Evolutionary conservation across 2,329 filamentous ascomycete genomes (phyloP).

Genomic region (Cladosporium halotolerans): DNA sequence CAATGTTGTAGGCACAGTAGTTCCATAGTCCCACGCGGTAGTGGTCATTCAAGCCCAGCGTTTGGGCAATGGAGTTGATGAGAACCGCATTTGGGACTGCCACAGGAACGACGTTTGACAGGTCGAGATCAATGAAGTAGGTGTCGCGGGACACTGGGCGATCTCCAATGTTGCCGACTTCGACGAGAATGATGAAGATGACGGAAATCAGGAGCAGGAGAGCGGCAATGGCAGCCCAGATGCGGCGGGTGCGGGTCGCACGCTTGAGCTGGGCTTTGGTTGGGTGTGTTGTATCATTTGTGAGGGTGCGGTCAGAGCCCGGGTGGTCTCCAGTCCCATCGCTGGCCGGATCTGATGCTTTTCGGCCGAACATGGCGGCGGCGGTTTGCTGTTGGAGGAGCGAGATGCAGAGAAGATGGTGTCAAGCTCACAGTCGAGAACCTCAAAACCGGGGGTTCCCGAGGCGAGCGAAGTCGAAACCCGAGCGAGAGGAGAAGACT

Average conservation of each 20-base stretch:
- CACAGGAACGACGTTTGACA: constrained; percentile 72
- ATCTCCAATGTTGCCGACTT: constrained; percentile 67
- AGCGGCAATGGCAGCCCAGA: constrained; percentile 59
- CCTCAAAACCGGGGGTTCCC: neutral
- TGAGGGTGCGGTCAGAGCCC: constrained; percentile 23
- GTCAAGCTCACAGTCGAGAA: neutral
- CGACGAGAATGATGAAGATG: constrained; percentile 73
- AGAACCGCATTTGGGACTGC: constrained; percentile 65
- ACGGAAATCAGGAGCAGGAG: constrained; percentile 67
- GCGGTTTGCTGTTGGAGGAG: neutral
- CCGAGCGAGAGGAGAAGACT: neutral
- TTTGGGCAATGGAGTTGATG: constrained; percentile 81
- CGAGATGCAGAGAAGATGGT: neutral
- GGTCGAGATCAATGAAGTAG: constrained; percentile 79
- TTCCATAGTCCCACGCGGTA: constrained; percentile 90
- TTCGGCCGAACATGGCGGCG: constrained; percentile 28
- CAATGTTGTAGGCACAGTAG: constrained; percentile 79
- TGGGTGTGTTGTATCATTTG: constrained; percentile 25
- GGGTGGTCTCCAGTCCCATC: constrained; percentile 15
- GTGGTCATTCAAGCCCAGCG: constrained; percentile 84
- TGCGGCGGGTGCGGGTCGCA: constrained; percentile 49
- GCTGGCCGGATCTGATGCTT: constrained; percentile 16
- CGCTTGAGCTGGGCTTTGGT: constrained; percentile 38
- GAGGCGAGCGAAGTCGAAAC: neutral
- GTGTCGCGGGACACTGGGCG: constrained; percentile 56